phyloP scores from a whole-genome alignment of 805 yeast species.

The Vanderwaltozyma tropicalis region DNA sequence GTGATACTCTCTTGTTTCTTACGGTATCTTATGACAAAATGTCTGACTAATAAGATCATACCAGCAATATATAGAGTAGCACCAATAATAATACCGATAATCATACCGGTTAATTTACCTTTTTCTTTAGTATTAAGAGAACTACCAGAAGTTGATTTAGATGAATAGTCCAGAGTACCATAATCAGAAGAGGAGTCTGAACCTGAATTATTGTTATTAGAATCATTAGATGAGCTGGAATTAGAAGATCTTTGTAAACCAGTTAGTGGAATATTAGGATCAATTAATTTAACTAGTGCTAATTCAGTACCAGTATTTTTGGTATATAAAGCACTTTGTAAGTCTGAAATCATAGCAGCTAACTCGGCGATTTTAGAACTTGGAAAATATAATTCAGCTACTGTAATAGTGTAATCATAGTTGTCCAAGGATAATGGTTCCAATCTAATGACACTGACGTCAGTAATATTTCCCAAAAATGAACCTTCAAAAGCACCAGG shows the following conservation, averaged over 20 bases:
- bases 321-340: constrained; percentile 47
- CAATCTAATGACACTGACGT: constrained; percentile 57
- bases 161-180: constrained; percentile 18
- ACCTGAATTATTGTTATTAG: constrained; percentile 5
- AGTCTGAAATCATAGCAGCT: constrained; percentile 42
- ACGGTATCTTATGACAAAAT: constrained; percentile 33
- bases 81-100: constrained; percentile 77
- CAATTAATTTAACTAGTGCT: constrained; percentile 60
- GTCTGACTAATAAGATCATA: constrained; percentile 45
- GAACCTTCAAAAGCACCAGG: constrained; percentile 66
- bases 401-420: constrained; percentile 63
- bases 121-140: constrained; percentile 23
- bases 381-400: constrained; percentile 84
- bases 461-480: constrained; percentile 31
- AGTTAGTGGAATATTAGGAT: constrained; percentile 30
- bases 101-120: constrained; percentile 58
- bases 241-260: constrained; percentile 39
- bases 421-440: constrained; percentile 59
- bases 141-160: constrained; percentile 7
- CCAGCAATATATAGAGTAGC: constrained; percentile 52
- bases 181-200: constrained; percentile 6
- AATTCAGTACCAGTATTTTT: constrained; percentile 46
- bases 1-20: constrained; percentile 10
- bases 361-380: constrained; percentile 38
- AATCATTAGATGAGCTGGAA: constrained; percentile 47